Base-by-base conservation (phyloP, 495 filamentous ascomycete species). In the Wilcoxina mikolae region DNA sequence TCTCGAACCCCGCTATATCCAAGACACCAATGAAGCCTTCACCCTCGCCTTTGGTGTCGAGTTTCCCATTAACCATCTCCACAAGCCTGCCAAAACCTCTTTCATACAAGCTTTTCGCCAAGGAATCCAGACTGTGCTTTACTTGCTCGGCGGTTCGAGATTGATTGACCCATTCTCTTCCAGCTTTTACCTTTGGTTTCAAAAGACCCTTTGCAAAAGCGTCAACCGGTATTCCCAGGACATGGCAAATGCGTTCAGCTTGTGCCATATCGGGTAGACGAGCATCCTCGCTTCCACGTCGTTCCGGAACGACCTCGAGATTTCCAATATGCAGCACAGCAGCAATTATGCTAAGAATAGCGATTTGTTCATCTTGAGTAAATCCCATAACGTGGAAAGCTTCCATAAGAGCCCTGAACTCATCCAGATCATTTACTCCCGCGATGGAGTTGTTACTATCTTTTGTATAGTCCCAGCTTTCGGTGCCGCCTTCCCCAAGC, bases 1-100 rank as follows among this genome's bases (percentile, higher is more conserved):
- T 99, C 59, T 99, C 93, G 65, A 99, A 99, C 31, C 93, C 93
- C 54, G 93, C 93, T 71, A 99, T 96, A 79, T 99, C 93, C 38
- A 99, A 79, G 2, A 99, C 93, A 28, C 93, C 93, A 59, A 99
- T 96, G 66, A 99, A 99, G 56, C 83, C 82, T 5, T 84, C 85
- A 56, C 95, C 90, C 49, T 96, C 91, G 25, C 78, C 81, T 9
- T 83, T 79, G 12, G 59, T 66, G 62, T 95, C 90, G 17, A 99
- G 76, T 61, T 91, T 89, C 28, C 75, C 78, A 65, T 99, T 99
- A 70, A 99, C 91, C 51, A 88, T 81, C 48, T 78, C 76, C 10
- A 96, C 93, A 9, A 99, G 78, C 55, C 95, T 84, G 12, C 91
- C 88, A 64, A 99, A 99, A 0, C 83, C 81, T 56, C 93, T 83